phyloP scores from a whole-genome alignment of 2,329 filamentous ascomycete species.

The Bertia moriformis region DNA sequence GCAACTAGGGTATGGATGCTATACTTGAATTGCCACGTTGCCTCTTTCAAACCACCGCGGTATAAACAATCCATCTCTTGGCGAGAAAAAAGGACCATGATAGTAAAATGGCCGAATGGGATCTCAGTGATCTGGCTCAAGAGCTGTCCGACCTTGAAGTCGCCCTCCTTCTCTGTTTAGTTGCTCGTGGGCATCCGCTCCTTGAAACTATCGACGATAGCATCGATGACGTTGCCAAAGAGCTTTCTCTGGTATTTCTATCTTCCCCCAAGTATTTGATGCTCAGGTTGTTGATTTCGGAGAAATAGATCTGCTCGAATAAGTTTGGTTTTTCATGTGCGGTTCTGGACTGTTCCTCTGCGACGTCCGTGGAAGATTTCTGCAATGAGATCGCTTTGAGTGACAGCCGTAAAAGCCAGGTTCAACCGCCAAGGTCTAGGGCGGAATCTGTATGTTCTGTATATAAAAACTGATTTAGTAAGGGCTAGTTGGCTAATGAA shows the following conservation, averaged over 20 bases:
- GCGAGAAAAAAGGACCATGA: too few species aligned
- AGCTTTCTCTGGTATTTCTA: neutral
- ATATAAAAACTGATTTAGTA: too few species aligned
- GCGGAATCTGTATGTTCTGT: neutral
- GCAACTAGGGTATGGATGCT: too few species aligned
- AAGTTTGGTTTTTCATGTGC: neutral
- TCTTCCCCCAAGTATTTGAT: too few species aligned
- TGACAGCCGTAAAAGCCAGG: neutral
- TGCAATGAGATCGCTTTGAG: neutral
- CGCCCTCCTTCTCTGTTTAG: neutral
- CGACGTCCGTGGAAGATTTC: neutral
- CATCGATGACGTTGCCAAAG: conserved; percentile 1
- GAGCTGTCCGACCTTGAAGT: conserved; percentile 1
- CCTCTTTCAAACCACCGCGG: too few species aligned
- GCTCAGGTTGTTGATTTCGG: too few species aligned
- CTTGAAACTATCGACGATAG: neutral
- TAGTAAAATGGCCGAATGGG: too few species aligned
- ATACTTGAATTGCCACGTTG: too few species aligned
- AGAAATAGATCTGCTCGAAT: neutral
- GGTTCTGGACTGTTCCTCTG: neutral
- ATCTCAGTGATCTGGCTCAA: neutral
- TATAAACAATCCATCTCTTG: neutral
- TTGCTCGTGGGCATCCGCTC: neutral
- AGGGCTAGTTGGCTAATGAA: neutral
- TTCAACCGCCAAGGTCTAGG: neutral